Evolutionary conservation across 2,329 filamentous ascomycete genomes (phyloP), one percentile per base, ranked within the genome.

Genomic region (Aspergillus sp.): DNA sequence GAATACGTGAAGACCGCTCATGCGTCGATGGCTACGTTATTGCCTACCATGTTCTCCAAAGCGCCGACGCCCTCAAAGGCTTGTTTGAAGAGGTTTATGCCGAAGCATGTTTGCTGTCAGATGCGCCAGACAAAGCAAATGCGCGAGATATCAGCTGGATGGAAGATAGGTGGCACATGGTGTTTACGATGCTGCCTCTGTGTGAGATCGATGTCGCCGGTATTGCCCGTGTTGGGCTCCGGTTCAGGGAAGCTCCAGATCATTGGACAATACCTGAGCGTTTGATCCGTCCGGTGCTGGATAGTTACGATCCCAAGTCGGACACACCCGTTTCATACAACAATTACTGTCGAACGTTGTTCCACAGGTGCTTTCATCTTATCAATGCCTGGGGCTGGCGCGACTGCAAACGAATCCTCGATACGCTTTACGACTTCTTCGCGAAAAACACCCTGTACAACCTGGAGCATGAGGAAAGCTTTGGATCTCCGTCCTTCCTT

Each of bases 401-500:
- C 50, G 74, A 75, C 58, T 83, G 81, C 60, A 82, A 84, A 36
- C 57, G 70, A 14, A 73, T 82, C 10, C 73, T 86, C 10, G 76
- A 78, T 45, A 72, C 67, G 0, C 65, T 83, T 0, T 85, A 83
- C 57, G 81, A 85, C 64, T 86, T 85, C 67, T 86, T 85, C 56
- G 81, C 80, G 5, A 76, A 72, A 36, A 78, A 79, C 36, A 72
- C 69, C 14, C 69, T 85, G n/a, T 70, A 73, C 40, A 76, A 81
- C 49, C 67, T 86, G 48, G 71, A 69, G 47, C 74, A 75, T 2
- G 83, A 86, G 61, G 72, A 80, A 53, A 71, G 65, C 42, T 73
- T 68, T 48, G 78, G 77, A 9, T 85, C 83, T 2, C 78, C 79
- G 7, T 56, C 58, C 2, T 85, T 85, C 53, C 74, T 86, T 16